Base-by-base conservation (phyloP, 345 rosid genomes). In the Eucalyptus curtisii region DNA sequence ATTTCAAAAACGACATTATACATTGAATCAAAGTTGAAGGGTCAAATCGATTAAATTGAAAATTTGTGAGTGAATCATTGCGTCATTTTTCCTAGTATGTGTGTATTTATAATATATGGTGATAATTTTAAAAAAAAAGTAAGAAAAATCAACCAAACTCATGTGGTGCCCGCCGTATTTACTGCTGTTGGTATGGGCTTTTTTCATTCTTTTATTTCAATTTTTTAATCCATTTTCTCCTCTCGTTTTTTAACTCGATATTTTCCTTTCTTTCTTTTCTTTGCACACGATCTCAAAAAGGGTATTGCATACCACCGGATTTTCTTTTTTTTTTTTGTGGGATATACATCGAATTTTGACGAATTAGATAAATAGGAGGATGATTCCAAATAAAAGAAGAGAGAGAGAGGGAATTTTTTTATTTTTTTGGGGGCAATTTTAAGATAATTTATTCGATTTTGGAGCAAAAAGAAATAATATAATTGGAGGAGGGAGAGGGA, bases 391-490 rank as follows among this genome's bases (percentile, higher is more conserved):
- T 12, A 40, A 44, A 76, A 76, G 82, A 20, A 20, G 82, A 40
- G 47, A 40, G 27, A 19, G 44, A 16, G 45, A 37, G 25, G 7
- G 47, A 40, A 19, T 71, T 71, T 71, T 40, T 76, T 5, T 13
- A 55, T 40, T 76, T 40, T 20, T 40, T 11, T 19, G 17, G 16
- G 33, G 9, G 40, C 76, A 64, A 76, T 86, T 64, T 85, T 19
- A 25, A n/a, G 53, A 61, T 71, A 4, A 48, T 88, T 88, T 59
- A n/a, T 59, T 37, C 68, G 49, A 45, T 45, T 14, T 71, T 17
- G 47, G 89, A 71, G 88, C 89, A 89, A 89, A 87, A 85, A 89
- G 88, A 17, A 91, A 91, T 81, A 89, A 90, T 86, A 10, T 40
- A 40, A 76, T 76, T 37, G 47, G 84, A 10, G 61, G 59, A 31